Percentiles rank a stretch among this genome's conserved stretches.
These are phyloP conservation scores for Carex parvula DNA, from an alignment of 176 grass and related monocot species.

Conservation along the genomic window DNA sequence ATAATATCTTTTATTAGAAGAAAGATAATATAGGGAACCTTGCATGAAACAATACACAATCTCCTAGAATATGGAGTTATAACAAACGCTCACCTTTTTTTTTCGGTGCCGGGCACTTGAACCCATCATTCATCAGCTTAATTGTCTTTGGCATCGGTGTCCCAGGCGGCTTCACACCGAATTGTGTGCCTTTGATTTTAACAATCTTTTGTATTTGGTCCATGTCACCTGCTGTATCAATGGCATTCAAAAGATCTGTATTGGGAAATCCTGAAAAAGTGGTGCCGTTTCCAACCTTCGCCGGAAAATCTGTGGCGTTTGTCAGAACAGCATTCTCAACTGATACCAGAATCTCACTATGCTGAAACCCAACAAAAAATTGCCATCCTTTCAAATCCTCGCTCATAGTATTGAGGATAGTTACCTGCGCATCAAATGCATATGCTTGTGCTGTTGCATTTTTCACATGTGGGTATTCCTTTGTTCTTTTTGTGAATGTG, in stretches of 20 bases:
- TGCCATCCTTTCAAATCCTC: slow-evolving; percentile 75
- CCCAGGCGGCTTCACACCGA: slow-evolving; percentile 70
- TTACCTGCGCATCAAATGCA: slow-evolving; percentile 56
- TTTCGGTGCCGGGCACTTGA: slow-evolving; percentile 54
- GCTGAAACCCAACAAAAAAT: slow-evolving; percentile 89
- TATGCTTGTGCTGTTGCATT: slow-evolving; percentile 93
- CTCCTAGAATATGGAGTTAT: background rate
- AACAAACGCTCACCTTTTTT: slow-evolving; percentile 34
- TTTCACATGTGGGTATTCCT: slow-evolving; percentile 81
- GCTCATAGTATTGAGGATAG: slow-evolving; percentile 74
- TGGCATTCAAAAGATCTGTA: slow-evolving; percentile 69
- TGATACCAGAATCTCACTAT: slow-evolving; percentile 72
- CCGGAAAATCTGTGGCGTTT: slow-evolving; percentile 58
- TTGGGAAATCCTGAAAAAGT: slow-evolving; percentile 70
- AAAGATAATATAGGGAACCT: background rate
- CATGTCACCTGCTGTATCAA: slow-evolving; percentile 80
- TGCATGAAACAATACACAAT: background rate
- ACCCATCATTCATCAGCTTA: slow-evolving; percentile 61
- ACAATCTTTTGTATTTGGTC: slow-evolving; percentile 59
- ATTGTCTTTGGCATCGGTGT: slow-evolving; percentile 82
- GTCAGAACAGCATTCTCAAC: slow-evolving; percentile 63
- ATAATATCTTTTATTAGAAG: slow-evolving; percentile 5
- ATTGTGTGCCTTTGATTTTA: slow-evolving; percentile 75
- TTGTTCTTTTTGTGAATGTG: slow-evolving; percentile 61
- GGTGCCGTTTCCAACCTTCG: slow-evolving; percentile 55